These are phyloP conservation scores for Ploettnerulaceae sp. DNA, from an alignment of 2,329 filamentous ascomycete species.

Conservation along the genomic window DNA sequence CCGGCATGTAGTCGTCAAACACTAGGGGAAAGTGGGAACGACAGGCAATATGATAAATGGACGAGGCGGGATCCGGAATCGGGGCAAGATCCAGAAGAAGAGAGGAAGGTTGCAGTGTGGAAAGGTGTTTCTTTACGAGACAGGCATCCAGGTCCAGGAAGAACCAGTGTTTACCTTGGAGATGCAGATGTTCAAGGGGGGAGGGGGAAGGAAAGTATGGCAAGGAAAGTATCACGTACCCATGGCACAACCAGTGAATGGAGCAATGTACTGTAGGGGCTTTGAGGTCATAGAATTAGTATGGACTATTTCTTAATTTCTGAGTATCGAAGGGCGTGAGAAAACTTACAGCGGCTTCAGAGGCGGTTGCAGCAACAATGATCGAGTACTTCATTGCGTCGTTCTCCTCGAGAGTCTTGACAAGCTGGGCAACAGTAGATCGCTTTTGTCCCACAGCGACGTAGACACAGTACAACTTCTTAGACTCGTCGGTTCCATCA, in stretches of 20 bases:
- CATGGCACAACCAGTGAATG: constrained; percentile 95
- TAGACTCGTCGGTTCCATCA: constrained; percentile 74
- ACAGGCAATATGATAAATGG: too few species aligned
- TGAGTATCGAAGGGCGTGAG: constrained; percentile 34
- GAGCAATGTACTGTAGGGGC: constrained; percentile 84
- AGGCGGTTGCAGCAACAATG: constrained; percentile 91
- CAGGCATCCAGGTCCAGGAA: too few species aligned
- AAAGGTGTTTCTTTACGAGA: too few species aligned
- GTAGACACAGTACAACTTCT: constrained; percentile 99
- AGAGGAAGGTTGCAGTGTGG: too few species aligned
- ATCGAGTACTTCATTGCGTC: constrained; percentile 98
- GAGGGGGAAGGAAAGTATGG: too few species aligned
- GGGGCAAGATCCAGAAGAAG: too few species aligned
- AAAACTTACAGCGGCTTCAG: constrained; percentile 66
- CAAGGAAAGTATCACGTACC: too few species aligned
- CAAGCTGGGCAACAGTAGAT: constrained; percentile 97
- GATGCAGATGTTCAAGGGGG: too few species aligned
- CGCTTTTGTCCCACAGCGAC: constrained; percentile 99
- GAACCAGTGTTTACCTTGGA: too few species aligned
- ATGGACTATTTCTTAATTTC: background rate
- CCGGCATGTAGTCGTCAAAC: too few species aligned
- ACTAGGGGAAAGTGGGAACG: too few species aligned
- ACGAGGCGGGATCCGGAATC: too few species aligned
- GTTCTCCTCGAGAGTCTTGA: constrained; percentile 99
- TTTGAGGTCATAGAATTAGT: background rate